phyloP scores from a whole-genome alignment of 768 basidiomycete species.

The Termitomyces bulborhizus region DNA sequence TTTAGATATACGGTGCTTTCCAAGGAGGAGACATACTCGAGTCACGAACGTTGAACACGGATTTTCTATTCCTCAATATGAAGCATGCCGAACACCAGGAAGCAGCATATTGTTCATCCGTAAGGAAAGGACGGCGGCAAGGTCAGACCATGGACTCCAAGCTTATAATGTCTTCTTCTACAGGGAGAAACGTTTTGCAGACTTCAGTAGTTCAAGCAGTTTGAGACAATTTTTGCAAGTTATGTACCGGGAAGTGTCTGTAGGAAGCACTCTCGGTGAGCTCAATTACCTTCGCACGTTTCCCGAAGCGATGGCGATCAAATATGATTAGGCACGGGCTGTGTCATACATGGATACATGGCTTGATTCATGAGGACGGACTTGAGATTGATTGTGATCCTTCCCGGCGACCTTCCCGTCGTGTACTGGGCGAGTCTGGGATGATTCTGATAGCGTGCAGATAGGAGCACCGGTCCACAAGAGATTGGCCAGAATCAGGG shows the following conservation, averaged over 20 bases:
- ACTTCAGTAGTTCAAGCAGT: neutral
- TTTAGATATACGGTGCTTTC: too few relatives aligned
- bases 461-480: slow-evolving; percentile 66
- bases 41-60: slow-evolving; percentile 67
- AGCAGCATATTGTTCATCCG: slow-evolving; percentile 66
- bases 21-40: too few relatives aligned
- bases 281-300: slow-evolving; percentile 47
- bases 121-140: too few relatives aligned
- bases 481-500: neutral
- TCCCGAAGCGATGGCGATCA: slow-evolving; percentile 88
- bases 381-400: slow-evolving; percentile 75
- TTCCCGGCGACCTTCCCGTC: slow-evolving; percentile 66
- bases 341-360: neutral
- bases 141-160: slow-evolving; percentile 71
- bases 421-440: slow-evolving; percentile 19
- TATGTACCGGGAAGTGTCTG: slow-evolving; percentile 68
- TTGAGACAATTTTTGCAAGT: neutral
- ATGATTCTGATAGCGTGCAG: slow-evolving; percentile 75
- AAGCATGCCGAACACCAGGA: neutral
- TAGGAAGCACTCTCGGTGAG: slow-evolving; percentile 55
- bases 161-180: slow-evolving; percentile 72
- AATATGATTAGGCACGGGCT: slow-evolving; percentile 81
- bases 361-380: slow-evolving; percentile 20
- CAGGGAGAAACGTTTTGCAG: slow-evolving; percentile 55
- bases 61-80: slow-evolving; percentile 40